These are phyloP conservation scores for Poteriospumella lacustris DNA, from an alignment of 108 stramenopile species.

Conservation along the genomic window DNA sequence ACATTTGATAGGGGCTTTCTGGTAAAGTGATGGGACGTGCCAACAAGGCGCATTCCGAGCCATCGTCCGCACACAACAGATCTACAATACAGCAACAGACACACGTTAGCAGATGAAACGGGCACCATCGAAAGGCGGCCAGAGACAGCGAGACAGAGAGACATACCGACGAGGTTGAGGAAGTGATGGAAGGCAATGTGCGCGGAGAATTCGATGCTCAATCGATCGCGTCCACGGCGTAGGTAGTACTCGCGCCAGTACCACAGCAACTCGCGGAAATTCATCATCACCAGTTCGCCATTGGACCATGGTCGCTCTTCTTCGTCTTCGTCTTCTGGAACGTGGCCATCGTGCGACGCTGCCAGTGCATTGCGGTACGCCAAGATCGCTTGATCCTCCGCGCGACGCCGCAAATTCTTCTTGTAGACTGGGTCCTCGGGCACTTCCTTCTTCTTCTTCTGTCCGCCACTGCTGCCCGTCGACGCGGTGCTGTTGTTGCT, in stretches of 20 bases:
- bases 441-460: too few relatives aligned
- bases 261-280: constrained; percentile 72
- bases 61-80: constrained; percentile 59
- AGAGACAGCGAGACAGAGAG: constrained; percentile 31
- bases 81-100: neutral
- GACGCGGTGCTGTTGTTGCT: too few relatives aligned
- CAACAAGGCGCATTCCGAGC: constrained; percentile 54
- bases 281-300: constrained; percentile 42
- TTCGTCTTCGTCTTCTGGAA: too few relatives aligned
- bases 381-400: too few relatives aligned
- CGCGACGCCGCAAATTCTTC: too few relatives aligned
- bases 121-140: neutral
- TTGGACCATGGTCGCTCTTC: too few relatives aligned
- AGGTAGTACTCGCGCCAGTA: constrained; percentile 80
- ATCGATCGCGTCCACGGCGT: constrained; percentile 71
- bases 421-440: too few relatives aligned
- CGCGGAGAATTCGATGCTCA: constrained; percentile 73
- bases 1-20: constrained; percentile 49
- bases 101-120: neutral
- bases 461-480: too few relatives aligned
- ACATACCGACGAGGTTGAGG: constrained; percentile 57
- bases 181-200: constrained; percentile 74
- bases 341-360: too few relatives aligned
- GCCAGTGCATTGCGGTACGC: too few relatives aligned
- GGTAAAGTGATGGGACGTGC: constrained; percentile 49